These are phyloP conservation scores for Magnusiomyces paraingens DNA, from an alignment of 1,139 yeast species.

Conservation along the genomic window DNA sequence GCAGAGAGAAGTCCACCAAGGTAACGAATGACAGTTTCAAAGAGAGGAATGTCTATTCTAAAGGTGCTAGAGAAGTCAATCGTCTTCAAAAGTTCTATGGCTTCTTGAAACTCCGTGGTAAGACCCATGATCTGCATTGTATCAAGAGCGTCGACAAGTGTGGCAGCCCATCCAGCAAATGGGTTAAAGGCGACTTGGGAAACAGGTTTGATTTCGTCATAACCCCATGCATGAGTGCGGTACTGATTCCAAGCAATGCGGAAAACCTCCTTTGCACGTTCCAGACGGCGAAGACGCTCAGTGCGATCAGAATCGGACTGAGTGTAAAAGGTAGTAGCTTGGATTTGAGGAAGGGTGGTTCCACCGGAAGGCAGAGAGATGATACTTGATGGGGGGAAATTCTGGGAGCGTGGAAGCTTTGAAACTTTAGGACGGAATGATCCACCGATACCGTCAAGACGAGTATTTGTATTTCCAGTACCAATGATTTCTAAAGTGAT, in stretches of 20 bases:
- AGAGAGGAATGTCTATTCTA: constrained; percentile 49
- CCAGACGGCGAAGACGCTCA: constrained; percentile 32
- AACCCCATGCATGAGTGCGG: constrained; percentile 58
- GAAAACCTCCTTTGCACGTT: constrained; percentile 46
- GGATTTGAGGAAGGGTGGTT: constrained; percentile 7
- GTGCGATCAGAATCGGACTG: constrained; percentile 6
- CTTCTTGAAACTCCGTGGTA: constrained; percentile 46
- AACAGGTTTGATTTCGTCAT: constrained; percentile 49
- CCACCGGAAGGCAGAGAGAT: constrained; percentile 12
- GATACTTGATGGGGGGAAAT: constrained; percentile 21
- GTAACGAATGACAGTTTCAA: constrained; percentile 65
- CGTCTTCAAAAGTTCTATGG: constrained; percentile 44
- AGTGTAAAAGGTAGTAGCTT: constrained; percentile 8
- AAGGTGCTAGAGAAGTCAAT: constrained; percentile 47
- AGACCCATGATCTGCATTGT: constrained; percentile 60
- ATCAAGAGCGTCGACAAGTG: constrained; percentile 63
- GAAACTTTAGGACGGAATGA: constrained; percentile 12
- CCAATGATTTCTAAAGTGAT: constrained; percentile 15
- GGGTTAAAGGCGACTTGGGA: constrained; percentile 33
- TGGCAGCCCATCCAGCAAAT: constrained; percentile 45
- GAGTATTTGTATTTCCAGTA: constrained; percentile 13
- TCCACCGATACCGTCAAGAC: constrained; percentile 2
- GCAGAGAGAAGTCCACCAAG: constrained; percentile 70
- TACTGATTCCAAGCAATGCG: constrained; percentile 54
- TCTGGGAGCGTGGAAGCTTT: constrained; percentile 22